Evolutionary conservation across 371 early-diverging fungal genomes (phyloP).

Genomic region (Mortierella sp.): DNA sequence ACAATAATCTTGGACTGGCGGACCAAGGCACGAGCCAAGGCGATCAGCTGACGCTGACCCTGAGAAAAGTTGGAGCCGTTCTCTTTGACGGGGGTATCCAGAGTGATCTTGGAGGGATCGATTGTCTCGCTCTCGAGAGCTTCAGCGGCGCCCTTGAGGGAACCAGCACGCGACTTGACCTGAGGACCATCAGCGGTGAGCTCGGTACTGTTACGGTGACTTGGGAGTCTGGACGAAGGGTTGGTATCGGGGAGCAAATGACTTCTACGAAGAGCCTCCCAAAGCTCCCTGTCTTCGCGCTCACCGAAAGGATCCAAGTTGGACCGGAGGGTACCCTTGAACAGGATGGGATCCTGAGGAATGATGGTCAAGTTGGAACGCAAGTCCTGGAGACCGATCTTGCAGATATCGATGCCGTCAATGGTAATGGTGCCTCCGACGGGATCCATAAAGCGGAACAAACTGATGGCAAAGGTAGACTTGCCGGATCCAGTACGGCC

Average conservation of each 20-base stretch:
- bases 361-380: constrained; percentile 77
- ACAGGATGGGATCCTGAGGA: constrained; percentile 81
- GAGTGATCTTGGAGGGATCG: constrained; percentile 48
- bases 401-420: constrained; percentile 77
- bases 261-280: constrained; percentile 72
- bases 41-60: constrained; percentile 88
- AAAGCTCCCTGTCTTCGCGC: constrained; percentile 73
- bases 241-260: constrained; percentile 57
- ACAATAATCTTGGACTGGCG: constrained; percentile 75
- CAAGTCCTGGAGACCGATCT: constrained; percentile 74
- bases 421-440: constrained; percentile 72
- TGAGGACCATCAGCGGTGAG: not conserved
- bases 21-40: constrained; percentile 84
- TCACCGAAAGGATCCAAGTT: constrained; percentile 79
- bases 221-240: constrained; percentile 23
- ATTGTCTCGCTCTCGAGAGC: constrained; percentile 27
- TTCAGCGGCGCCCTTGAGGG: constrained; percentile 18
- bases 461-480: constrained; percentile 74
- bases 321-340: constrained; percentile 74
- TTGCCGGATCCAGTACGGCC: constrained; percentile 78
- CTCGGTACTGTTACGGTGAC: constrained; percentile 35
- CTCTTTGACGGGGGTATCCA: constrained; percentile 72
- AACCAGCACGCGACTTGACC: constrained; percentile 24
- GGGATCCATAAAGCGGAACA: constrained; percentile 81
- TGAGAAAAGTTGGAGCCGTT: constrained; percentile 82